phyloP scores from a whole-genome alignment of 805 yeast genomes.

The Saccharomycopsis synnaedendra region DNA sequence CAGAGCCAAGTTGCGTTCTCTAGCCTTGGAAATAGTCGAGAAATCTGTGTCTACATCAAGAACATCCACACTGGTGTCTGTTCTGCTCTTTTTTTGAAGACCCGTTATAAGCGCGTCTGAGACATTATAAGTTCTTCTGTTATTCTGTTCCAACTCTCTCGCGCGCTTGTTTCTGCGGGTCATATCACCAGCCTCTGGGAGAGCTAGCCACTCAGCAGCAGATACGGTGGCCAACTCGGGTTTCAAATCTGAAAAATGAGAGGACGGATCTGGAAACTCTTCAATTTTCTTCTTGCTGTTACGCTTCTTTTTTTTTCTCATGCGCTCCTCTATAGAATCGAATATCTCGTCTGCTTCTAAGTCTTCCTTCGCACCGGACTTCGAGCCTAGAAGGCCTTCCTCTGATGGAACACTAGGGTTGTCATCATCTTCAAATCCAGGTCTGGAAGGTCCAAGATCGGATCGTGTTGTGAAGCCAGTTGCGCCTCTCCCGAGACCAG shows the following conservation, averaged over 20 bases:
- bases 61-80: slow-evolving; percentile 21
- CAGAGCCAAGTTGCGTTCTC: slow-evolving; percentile 45
- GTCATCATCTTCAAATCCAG: slow-evolving; percentile 19
- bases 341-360: slow-evolving; percentile 71
- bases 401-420: slow-evolving; percentile 21
- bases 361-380: slow-evolving; percentile 39
- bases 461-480: slow-evolving; percentile 85
- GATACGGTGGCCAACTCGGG: slow-evolving; percentile 45
- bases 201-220: slow-evolving; percentile 62
- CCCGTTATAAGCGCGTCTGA: slow-evolving; percentile 57
- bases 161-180: slow-evolving; percentile 70
- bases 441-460: slow-evolving; percentile 44
- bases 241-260: slow-evolving; percentile 62
- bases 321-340: slow-evolving; percentile 49
- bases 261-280: slow-evolving; percentile 16
- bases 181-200: slow-evolving; percentile 85
- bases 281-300: slow-evolving; percentile 17
- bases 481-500: slow-evolving; percentile 95
- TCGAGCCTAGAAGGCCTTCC: slow-evolving; percentile 22
- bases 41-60: slow-evolving; percentile 29
- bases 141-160: slow-evolving; percentile 47
- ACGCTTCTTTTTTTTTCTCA: slow-evolving; percentile 23
- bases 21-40: slow-evolving; percentile 47
- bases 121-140: slow-evolving; percentile 67
- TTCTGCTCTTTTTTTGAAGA: slow-evolving; percentile 21